Base-by-base conservation (phyloP, 1,284 basidiomycete genomes). In the Melampsora larici-populina region DNA sequence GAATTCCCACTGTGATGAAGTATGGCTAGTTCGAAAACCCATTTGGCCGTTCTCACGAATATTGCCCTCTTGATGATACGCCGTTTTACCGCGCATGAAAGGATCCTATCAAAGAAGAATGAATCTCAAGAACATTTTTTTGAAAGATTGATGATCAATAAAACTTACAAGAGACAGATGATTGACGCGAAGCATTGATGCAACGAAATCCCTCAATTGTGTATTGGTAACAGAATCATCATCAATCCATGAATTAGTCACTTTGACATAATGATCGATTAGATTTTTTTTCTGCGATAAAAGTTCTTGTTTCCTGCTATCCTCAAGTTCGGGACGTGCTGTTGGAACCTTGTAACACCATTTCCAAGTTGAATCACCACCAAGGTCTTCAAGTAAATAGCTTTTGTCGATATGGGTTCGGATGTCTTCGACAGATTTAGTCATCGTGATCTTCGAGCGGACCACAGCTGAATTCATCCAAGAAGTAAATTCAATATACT, bases 241-340 rank as follows among this genome's bases (percentile, higher is more conserved):
- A 9, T 58, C 55, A 15, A 36, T 64, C 62, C 29, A 31, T 1
- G 18, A 29, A 11, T 64, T 64, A 29, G 62, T 64, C 29, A 21
- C 62, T 29, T 31, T 21, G 29, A 64, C 33, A 31, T 36, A 64
- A 21, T 36, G n/a, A 17, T 67, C 33, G 0, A 67, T 21, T n/a
- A 40, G 69, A 8, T 80, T 51, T 15, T 83, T 79, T 17, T 82
- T 81, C 66, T 83, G 80, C 43, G 66, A 65, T 29, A 82, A 82
- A 9, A 83, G 79, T 46, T 36, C 18, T 36, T n/a, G n/a, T 29
- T 58, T 58, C 55, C 18, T n/a, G 55, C 26, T 58, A n/a, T 58
- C 7, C 6, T 58, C 55, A 58, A 58, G n/a, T 58, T 24, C 55
- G 7, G 21, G 18, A 29, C n/a, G 21, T 58, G n/a, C 9, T 6